Base-by-base conservation (phyloP, 169 alveolate genomes). In the Plasmodium adleri region DNA sequence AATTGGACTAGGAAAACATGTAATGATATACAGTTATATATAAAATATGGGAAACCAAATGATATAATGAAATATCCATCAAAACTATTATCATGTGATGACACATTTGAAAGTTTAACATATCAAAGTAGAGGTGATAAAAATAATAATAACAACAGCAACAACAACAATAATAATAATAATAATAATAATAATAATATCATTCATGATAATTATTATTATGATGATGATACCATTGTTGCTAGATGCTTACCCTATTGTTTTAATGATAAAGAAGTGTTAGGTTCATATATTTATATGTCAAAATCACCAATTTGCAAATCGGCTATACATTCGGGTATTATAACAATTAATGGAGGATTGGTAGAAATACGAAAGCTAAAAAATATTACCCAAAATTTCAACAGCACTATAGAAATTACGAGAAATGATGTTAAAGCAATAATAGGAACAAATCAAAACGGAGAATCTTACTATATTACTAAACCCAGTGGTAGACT, bases 251-350 rank as follows among this genome's bases (percentile, higher is more conserved):
- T 83, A 50, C 91, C 91, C 13, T 26, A 15, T 47, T 83, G 91
- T 83, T 15, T 56, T 39, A 70, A 39, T 70, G 86, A 83, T 20
- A 63, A 70, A 28, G 59, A 39, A 20, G 72, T 92, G 1, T 78
- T 86, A 15, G 95, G 95, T 60, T 89, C 92, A 47, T 92, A 72
- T 50, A 88, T 92, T 15, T 92, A 92, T 72, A 67, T 83, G 32
- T 92, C 92, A 3, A 90, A 70, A 20, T 89, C 92, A 5, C 91
- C 95, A 2, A 86, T 92, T 20, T 92, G 95, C 49, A 92, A 92
- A 90, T 92, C 95, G 32, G 93, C 95, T 28, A 88, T 92, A 26
- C 95, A 92, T 68, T 90, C 95, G 49, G 95, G 95, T 17, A 72
- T 92, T 17, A 88, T 92, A 50, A 88, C 89, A 45, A 80, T 78